Base-by-base conservation (phyloP, 176 grass and related monocot species). In the maize (Zea mays) region DNA sequence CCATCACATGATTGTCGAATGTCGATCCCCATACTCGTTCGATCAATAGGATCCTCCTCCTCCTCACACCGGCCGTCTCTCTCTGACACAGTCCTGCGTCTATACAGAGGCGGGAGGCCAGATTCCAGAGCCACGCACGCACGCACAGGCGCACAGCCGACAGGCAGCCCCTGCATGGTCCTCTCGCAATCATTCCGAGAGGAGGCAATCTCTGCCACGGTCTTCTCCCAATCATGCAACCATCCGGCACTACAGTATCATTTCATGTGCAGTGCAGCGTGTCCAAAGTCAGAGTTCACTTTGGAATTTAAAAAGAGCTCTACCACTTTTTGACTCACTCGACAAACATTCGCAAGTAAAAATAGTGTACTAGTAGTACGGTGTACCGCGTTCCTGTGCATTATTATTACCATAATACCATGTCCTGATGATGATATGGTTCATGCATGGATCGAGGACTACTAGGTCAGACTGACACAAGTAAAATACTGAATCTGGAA, bases 91-190 rank as follows among this genome's bases (percentile, higher is more conserved):
- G 48, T 81, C 65, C 81, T 80, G 55, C 67, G 3, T 46, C 2
- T 5, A 27, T 44, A 65, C 6, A 11, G 2, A 78, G 44, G 48
- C 44, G 65, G 42, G 64, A 43, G 44, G 2, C 38, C 38, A 39
- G 3, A 39, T 3, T 39, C 7, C 8, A 5, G 21, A 41, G 20
- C 27, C 46, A 63, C 2, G 15, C 34, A 35, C 4, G 27, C 4
- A 1, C 8, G 15, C 40, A 41, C 27, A 52, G 16, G 5, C 16
- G 16, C n/a, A 6, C 52, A 15, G 38, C 41, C 60, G 71, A 80
- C 86, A 88, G 55, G 13, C 19, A 49, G 35, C 63, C 74, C 85
- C 93, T 86, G 88, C 88, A 84, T 27, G 67, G 85, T 95, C 92
- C 38, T 71, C 64, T 63, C 46, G 48, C 72, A 88, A 85, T 85